A percentile compares a stretch with the other conserved stretches of the same genome.
These are phyloP conservation scores for Aspergillus diversus DNA, from an alignment of 495 filamentous ascomycete species.

Conservation along the genomic window DNA sequence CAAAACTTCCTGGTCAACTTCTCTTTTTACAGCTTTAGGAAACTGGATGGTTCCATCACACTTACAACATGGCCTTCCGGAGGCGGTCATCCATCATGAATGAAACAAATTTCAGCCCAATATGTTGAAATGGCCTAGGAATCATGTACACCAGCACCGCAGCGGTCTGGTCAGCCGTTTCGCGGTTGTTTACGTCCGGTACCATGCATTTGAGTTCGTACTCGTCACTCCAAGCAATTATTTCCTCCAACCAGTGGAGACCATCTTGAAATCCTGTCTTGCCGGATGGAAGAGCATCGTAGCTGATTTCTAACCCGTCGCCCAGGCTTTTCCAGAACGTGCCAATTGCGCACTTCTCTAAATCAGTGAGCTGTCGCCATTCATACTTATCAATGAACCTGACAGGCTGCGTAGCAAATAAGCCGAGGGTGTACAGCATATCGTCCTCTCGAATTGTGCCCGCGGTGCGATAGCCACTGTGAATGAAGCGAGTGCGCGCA, in stretches of 20 bases:
- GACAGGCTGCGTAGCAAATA: conserved; percentile 63
- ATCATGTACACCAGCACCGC: conserved; percentile 62
- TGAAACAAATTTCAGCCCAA: conserved; percentile 54
- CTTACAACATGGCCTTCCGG: conserved; percentile 67
- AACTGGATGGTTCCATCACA: not conserved
- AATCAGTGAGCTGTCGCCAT: conserved; percentile 62
- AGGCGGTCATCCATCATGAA: conserved; percentile 67
- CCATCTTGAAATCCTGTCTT: conserved; percentile 59
- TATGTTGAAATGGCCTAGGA: conserved; percentile 51
- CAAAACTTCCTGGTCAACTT: not conserved
- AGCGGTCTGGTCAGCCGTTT: conserved; percentile 58
- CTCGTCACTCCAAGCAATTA: conserved; percentile 57
- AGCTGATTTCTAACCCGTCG: conserved; percentile 63
- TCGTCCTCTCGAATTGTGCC: conserved; percentile 67
- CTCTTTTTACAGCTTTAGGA: conserved; percentile 3
- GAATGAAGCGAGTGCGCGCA: conserved; percentile 69
- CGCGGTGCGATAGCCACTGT: conserved; percentile 58
- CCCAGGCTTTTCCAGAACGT: conserved; percentile 69
- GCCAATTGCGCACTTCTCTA: conserved; percentile 68
- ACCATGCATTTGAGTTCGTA: conserved; percentile 65
- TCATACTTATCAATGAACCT: conserved; percentile 62
- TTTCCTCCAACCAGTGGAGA: conserved; percentile 66
- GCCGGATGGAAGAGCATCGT: conserved; percentile 44
- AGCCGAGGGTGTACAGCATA: conserved; percentile 67
- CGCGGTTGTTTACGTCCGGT: conserved; percentile 54